Evolutionary conservation across 176 grass and related monocot genomes (phyloP), one percentile per base, ranked within the genome.

Genomic region (Raddia guianensis): DNA sequence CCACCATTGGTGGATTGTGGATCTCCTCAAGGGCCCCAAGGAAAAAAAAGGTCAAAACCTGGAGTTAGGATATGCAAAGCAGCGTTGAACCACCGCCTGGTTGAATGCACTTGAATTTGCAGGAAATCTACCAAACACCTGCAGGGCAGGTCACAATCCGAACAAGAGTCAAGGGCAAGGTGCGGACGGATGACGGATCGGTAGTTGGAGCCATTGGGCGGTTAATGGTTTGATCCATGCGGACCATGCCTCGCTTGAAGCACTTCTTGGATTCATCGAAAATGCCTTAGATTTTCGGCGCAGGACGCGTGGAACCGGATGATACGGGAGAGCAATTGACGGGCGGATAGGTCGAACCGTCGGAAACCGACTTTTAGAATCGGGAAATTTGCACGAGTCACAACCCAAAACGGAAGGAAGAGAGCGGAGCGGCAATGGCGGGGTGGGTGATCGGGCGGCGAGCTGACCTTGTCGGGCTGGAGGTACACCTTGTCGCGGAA

Each of bases 401-500:
- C 9, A 15, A 20, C 54, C 9, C 43, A 57, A 21, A 2, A 9
- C 18, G n/a, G 37, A 11, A 57, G 45, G 7, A 53, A 63, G 42
- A 18, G 9, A 1, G 73, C 5, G 48, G 7, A 43, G 49, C 49
- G 56, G 52, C 68, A 87, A 80, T 79, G 76, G 76, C 19, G 69
- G 35, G 67, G 56, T 49, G 56, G 19, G 56, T 49, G 56, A 14
- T 19, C 12, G 33, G 12, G 12, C 15, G 5, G 43, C 2, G 77
- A 57, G 71, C 87, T 58, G 32, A 98, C 96, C 96, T 98, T 98
- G 43, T 95, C 76, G 5, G 96, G 96, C 40, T 91, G 96, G 68
- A 99, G 92, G 75, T 95, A 93, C 49, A 99, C 96, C 81, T 91
- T 99, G 75, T 99, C 92, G 33, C 96, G 88, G 74, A 99, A 93